phyloP scores from a whole-genome alignment of 257 asterid species.

The Solanum pinnatisectum region DNA sequence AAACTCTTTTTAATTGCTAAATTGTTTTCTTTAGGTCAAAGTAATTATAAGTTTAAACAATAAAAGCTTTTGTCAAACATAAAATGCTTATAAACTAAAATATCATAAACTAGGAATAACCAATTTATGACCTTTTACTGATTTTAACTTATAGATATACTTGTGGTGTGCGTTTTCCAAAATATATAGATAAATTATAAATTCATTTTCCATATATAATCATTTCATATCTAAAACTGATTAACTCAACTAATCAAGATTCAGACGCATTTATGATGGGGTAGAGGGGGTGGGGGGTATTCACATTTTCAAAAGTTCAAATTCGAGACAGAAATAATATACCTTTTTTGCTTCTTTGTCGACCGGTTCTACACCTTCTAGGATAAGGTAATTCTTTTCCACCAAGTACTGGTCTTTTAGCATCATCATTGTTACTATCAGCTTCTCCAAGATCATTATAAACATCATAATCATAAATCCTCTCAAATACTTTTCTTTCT shows the following conservation, averaged over 20 bases:
- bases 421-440: slow-evolving; percentile 3
- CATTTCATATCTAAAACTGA: not conserved
- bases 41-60: not conserved
- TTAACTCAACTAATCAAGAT: not conserved
- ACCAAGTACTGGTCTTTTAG: slow-evolving; percentile 66
- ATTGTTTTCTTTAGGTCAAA: not conserved
- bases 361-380: slow-evolving; percentile 70
- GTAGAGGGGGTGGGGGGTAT: not conserved
- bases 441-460: slow-evolving; percentile 78
- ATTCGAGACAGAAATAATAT: not conserved
- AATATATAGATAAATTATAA: not conserved
- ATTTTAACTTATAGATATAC: not conserved
- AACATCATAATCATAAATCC: slow-evolving; percentile 69
- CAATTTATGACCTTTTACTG: too few species aligned
- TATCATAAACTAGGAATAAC: too few species aligned
- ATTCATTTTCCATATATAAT: not conserved
- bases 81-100: not conserved
- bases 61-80: not conserved
- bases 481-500: slow-evolving; percentile 33
- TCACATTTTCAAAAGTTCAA: not conserved
- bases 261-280: not conserved
- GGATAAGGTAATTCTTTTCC: slow-evolving; percentile 57
- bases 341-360: slow-evolving; percentile 41
- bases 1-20: not conserved
- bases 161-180: not conserved